Evolutionary conservation across 495 filamentous ascomycete genomes (phyloP).

Genomic region (Friedmanniomyces endolithicus): DNA sequence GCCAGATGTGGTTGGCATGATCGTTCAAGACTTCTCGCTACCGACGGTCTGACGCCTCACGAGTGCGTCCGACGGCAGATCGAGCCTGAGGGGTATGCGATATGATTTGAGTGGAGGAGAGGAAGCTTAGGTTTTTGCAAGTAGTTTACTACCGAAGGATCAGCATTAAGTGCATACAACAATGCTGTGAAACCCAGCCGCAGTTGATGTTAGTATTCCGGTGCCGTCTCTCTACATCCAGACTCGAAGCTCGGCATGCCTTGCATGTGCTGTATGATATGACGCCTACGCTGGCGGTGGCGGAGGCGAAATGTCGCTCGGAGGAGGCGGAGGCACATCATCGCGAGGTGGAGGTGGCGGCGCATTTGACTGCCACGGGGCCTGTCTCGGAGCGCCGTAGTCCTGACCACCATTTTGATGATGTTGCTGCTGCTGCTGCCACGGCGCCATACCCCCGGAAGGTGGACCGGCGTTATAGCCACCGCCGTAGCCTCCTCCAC

Average conservation of each 20-base stretch:
- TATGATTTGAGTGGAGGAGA: no score
- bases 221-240: not conserved
- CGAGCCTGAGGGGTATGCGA: no score
- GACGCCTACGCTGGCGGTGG: slow-evolving; percentile 5
- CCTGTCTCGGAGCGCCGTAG: not conserved
- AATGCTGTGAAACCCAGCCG: not conserved
- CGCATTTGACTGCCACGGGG: not conserved
- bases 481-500: slow-evolving; percentile 13
- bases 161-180: not conserved
- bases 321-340: slow-evolving; percentile 6
- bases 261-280: not conserved
- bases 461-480: slow-evolving; percentile 11
- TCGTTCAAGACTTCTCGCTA: no score
- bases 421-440: slow-evolving; percentile 12
- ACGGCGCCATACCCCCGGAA: slow-evolving; percentile 3
- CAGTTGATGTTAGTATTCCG: not conserved
- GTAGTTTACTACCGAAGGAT: not conserved
- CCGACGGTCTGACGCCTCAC: no score
- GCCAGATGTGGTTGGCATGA: no score
- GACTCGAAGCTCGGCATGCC: no score
- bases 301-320: slow-evolving; percentile 4
- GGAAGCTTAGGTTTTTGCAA: not conserved
- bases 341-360: not conserved
- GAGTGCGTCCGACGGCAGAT: no score
- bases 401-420: not conserved